Evolutionary conservation across 148 eudicot species (phyloP), one percentile per base, ranked within the genome.

Genomic region (Cornus suecica): DNA sequence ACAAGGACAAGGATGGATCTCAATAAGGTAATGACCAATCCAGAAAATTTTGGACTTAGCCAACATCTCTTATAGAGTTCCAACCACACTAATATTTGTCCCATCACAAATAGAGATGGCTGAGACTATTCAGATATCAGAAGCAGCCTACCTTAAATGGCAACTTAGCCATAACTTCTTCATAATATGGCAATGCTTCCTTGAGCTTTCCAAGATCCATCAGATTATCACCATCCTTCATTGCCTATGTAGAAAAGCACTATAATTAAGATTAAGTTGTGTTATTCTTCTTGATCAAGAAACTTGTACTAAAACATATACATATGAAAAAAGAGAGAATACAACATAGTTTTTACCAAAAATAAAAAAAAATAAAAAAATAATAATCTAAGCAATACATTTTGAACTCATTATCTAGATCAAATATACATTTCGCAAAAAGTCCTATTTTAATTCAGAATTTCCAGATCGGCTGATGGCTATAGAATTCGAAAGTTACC

Each of bases 131-230:
- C 34, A 29, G 66, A 31, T 71, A 52, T 65, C 54, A 27, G 61
- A 25, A 66, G 65, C 24, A 69, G 65, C 48, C 68, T 84, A 94
- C 98, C 97, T 92, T 83, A 69, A 88, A 94, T 52, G 87, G 68
- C 86, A 94, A 76, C 66, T 90, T 92, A 60, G 90, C 90, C 95
- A 94, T 90, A 68, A 94, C 92, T 74, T 81, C 60, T 80, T 94
- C 90, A 74, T 90, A 94, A 81, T 74, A 90, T 48, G 95, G 91
- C 65, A 92, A 77, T 71, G 98, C 98, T 65, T 89, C 95, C 81
- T 88, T 87, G 77, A 94, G 88, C 74, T 85, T 87, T 58, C 98
- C 98, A 28, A 74, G 77, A 80, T 94, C 95, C 98, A 94, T 92
- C 85, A 92, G 81, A 13, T 83, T 82, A 75, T 94, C 93, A 24